Conservation (phyloP, 176 grass and related monocot genomes). For the Carex myosuroides region DNA sequence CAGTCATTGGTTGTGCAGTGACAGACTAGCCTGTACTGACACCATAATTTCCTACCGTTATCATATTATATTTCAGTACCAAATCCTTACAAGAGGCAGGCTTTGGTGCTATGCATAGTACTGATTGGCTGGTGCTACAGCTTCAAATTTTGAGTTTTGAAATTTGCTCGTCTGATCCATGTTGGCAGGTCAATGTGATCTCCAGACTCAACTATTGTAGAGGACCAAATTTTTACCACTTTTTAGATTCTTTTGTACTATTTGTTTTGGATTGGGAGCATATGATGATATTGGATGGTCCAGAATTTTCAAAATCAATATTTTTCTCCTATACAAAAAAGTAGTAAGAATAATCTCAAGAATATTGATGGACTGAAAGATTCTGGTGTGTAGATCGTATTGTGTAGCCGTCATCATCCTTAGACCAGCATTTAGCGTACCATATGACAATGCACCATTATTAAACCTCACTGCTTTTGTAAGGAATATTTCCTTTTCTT, state of each 20-base stretch:
- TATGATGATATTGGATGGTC: not conserved
- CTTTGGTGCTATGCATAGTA: not conserved
- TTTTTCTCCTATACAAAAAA: not conserved
- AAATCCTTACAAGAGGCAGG: not conserved
- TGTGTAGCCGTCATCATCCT: not conserved
- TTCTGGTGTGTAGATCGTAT: not conserved
- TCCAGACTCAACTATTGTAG: not conserved
- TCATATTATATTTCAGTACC: not conserved
- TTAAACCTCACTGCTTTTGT: not conserved
- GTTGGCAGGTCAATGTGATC: not conserved
- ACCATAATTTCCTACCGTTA: not conserved
- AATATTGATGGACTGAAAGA: not conserved
- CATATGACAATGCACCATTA: not conserved
- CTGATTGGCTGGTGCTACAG: not conserved
- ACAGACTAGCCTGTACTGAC: not conserved
- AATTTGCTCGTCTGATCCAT: not conserved
- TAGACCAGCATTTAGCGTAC: no score
- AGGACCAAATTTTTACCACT: not conserved
- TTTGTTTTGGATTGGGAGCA: not conserved
- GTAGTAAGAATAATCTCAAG: not conserved
- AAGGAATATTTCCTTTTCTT: not conserved
- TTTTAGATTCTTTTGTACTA: not conserved
- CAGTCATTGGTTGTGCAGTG: not conserved
- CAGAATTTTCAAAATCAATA: not conserved
- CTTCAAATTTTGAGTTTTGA: not conserved